Conservation (phyloP, 2,329 filamentous ascomycete species). For the Phyllosticta capitalensis region DNA sequence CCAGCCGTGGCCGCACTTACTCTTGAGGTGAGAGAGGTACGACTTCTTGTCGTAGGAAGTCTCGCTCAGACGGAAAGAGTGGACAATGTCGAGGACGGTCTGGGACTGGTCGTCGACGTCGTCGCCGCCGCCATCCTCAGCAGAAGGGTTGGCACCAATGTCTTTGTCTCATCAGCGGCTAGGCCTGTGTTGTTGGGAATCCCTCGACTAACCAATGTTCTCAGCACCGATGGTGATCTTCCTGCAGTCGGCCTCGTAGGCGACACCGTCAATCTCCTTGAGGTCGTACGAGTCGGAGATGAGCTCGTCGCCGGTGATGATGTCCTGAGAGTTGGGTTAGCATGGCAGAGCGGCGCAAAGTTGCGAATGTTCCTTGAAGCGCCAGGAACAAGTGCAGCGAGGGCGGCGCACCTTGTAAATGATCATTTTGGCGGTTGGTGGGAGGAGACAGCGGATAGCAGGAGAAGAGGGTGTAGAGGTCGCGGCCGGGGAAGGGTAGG, state of each 20-base stretch:
- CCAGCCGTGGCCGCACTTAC: conserved; percentile 37
- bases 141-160: conserved; percentile 92
- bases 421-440: conserved; percentile 40
- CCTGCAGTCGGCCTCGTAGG: conserved; percentile 85
- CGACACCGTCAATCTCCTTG: conserved; percentile 67
- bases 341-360: conserved; percentile 12
- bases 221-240: conserved; percentile 77
- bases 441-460: conserved; percentile 8
- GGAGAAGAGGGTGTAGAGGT: conserved; percentile 10
- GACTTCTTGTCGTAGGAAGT: conserved; percentile 80
- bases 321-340: conserved; percentile 54
- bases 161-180: conserved; percentile 40
- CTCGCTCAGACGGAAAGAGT: conserved; percentile 80
- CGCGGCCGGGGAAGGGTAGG: conserved; percentile 4
- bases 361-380: conserved; percentile 12
- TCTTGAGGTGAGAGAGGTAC: conserved; percentile 77
- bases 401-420: conserved; percentile 45
- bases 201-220: conserved; percentile 54
- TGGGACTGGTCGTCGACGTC: conserved; percentile 58
- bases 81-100: conserved; percentile 85
- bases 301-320: conserved; percentile 85
- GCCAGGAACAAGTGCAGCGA: conserved; percentile 19
- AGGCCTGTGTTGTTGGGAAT: not conserved
- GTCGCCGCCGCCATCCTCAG: conserved; percentile 72
- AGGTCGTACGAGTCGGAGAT: conserved; percentile 90